Percentiles rank a stretch among this genome's conserved stretches.
phyloP scores from a whole-genome alignment of 2,329 filamentous ascomycete species.

The Conoideocrella luteorostrata region DNA sequence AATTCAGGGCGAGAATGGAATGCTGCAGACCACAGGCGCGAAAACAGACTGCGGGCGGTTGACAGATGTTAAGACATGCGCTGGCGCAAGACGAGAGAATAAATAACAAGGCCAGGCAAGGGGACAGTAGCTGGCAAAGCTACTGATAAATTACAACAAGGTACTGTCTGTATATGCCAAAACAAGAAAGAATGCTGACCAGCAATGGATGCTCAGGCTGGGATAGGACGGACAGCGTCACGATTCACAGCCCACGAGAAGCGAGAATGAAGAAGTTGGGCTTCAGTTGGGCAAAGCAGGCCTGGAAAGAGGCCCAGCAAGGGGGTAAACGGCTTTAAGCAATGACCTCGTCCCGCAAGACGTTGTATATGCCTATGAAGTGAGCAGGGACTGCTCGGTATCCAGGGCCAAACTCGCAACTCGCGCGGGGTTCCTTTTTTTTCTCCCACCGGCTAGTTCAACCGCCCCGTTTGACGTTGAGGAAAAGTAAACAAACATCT shows the following conservation, averaged over 20 bases:
- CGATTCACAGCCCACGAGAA: neutral
- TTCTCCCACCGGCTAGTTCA: neutral
- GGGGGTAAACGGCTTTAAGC: constrained; percentile 1
- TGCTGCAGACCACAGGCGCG: neutral
- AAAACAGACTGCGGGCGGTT: neutral
- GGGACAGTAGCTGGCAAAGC: neutral
- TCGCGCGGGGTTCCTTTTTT: constrained; percentile 16
- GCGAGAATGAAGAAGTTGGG: neutral
- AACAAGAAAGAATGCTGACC: neutral
- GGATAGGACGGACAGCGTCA: neutral
- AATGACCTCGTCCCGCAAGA: no score
- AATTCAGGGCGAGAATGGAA: neutral
- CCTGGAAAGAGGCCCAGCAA: constrained; percentile 1
- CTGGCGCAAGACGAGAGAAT: neutral
- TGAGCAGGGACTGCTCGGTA: neutral
- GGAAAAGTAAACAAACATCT: constrained; percentile 18
- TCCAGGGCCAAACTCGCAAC: constrained; percentile 2
- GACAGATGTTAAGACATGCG: constrained; percentile 3
- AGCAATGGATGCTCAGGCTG: neutral
- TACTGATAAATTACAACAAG: constrained; percentile 1
- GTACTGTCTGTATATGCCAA: neutral
- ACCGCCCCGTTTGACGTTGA: constrained; percentile 6
- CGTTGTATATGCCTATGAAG: neutral
- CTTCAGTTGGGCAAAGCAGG: neutral
- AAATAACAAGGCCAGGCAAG: neutral